phyloP scores from a whole-genome alignment of 257 asterid species.

The Solanum paucissectum region DNA sequence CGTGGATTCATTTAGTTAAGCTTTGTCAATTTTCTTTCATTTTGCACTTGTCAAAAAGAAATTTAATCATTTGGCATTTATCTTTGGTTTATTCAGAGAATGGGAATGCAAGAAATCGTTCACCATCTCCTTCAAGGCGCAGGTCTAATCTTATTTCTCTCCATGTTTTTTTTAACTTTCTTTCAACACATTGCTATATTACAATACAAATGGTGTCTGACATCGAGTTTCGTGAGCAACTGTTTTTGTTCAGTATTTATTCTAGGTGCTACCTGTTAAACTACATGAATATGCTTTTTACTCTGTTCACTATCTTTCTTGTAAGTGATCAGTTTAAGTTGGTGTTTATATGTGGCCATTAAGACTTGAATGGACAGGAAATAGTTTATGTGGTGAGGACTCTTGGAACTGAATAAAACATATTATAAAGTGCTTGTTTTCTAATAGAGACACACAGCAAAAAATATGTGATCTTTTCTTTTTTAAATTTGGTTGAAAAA shows the following conservation, averaged over 20 bases:
- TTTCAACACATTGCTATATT: not conserved
- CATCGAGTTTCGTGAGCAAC: not conserved
- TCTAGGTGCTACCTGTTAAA: not conserved
- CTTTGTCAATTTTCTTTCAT: not conserved
- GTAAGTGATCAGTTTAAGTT: not conserved
- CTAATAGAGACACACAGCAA: not conserved
- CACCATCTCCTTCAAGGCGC: slow-evolving; percentile 62
- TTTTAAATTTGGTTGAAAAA: not conserved
- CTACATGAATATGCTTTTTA: not conserved
- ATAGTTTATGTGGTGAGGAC: not conserved
- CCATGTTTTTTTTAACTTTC: not conserved
- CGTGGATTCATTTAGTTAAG: not conserved
- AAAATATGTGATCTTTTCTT: not conserved
- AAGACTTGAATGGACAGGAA: not conserved
- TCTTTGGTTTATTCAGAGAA: slow-evolving; percentile 30
- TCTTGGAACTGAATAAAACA: not conserved
- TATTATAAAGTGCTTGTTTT: not conserved
- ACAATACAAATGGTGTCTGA: not conserved
- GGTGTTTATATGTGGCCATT: not conserved
- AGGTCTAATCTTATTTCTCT: not conserved
- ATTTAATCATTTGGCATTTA: not conserved
- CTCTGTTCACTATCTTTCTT: not conserved
- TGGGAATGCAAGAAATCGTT: slow-evolving; percentile 26
- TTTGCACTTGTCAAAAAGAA: not conserved
- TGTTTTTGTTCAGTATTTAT: not conserved